A percentile compares a stretch with the other conserved stretches of the same genome.
Conservation (phyloP, 1,284 basidiomycete species). For the Ceratobasidium sp. region DNA sequence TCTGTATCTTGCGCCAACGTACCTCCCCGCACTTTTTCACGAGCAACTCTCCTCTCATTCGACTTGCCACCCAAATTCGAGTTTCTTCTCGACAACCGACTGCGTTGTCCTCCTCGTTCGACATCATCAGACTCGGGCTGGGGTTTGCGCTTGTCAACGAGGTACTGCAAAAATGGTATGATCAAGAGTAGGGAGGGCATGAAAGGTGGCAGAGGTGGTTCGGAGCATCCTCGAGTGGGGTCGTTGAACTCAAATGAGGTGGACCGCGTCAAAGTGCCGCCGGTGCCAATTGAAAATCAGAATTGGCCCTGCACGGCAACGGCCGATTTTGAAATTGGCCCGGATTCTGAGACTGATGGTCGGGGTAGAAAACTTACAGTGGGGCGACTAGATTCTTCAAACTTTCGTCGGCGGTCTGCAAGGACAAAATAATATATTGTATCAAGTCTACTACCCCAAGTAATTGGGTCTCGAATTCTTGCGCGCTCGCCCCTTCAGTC, state of each 20-base stretch:
- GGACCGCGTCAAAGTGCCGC: not conserved
- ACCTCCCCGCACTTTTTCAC: not conserved
- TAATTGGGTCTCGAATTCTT: too few relatives aligned
- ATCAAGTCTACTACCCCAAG: too few relatives aligned
- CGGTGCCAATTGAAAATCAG: not conserved
- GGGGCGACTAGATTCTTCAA: too few relatives aligned
- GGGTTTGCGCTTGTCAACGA: not conserved
- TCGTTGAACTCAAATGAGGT: constrained; percentile 23
- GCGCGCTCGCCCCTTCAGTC: too few relatives aligned
- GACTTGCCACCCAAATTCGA: not conserved
- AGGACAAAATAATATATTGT: too few relatives aligned
- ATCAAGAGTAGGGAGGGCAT: constrained; percentile 21
- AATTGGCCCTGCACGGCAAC: too few relatives aligned
- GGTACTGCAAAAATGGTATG: not conserved
- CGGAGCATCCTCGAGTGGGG: constrained; percentile 21
- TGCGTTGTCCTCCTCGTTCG: not conserved
- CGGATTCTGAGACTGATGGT: too few relatives aligned
- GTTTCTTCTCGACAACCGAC: not conserved
- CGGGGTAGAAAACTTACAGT: too few relatives aligned
- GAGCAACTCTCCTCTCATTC: not conserved
- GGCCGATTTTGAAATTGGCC: too few relatives aligned
- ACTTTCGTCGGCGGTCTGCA: too few relatives aligned
- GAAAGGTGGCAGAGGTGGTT: constrained; percentile 10
- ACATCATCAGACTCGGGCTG: not conserved
- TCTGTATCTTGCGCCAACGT: not conserved